Base-by-base conservation (phyloP, 257 asterid species). In the Salvia miltiorrhiza region DNA sequence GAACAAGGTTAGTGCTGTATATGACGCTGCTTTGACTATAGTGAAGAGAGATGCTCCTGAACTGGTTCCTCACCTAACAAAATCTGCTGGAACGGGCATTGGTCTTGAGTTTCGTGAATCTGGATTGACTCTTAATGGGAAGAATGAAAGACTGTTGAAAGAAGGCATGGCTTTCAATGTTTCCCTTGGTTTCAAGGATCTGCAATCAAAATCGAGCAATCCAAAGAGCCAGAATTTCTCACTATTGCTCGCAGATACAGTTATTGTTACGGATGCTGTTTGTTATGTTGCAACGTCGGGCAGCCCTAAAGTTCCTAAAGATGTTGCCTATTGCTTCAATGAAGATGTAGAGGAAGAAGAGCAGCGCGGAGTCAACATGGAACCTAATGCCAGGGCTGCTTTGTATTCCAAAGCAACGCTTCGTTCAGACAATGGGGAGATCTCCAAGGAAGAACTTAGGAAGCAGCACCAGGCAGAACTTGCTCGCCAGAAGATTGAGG, bases 41-140 rank as follows among this genome's bases (percentile, higher is more conserved):
- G 96, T 89, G 14, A 55, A 83, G 69, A 83, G 45, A 73, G 92
- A 87, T 21, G 90, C 92, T 43, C 95, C 96, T 5, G 88, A 89
- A 47, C 73, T 85, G 49, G 72, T 81, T 7, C 75, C 86, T 4
- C 80, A 81, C 74, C 75, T 90, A 67, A 84, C 89, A 10, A 90
- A 87, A 83, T 79, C 95, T 61, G 95, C 89, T 52, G 96, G 96
- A 69, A 82, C 95, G 0, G 95, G 96, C 63, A 87, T 87, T 28
- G 96, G 96, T 43, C 70, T 90, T 32, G 96, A 90, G 85, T 90
- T 90, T 30, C 93, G 96, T 6, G 96, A 90, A 70, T 79, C 95
- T 4, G 84, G 89, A 44, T 70, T 85, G 72, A 62, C 47, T 70
- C 83, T 90, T 9, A 87, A 84, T 78, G 78, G 83, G 1, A 90